Percentiles rank a stretch among this genome's conserved stretches.
phyloP scores from a whole-genome alignment of 1,139 yeast species.

The Debaryomyces nepalensis region DNA sequence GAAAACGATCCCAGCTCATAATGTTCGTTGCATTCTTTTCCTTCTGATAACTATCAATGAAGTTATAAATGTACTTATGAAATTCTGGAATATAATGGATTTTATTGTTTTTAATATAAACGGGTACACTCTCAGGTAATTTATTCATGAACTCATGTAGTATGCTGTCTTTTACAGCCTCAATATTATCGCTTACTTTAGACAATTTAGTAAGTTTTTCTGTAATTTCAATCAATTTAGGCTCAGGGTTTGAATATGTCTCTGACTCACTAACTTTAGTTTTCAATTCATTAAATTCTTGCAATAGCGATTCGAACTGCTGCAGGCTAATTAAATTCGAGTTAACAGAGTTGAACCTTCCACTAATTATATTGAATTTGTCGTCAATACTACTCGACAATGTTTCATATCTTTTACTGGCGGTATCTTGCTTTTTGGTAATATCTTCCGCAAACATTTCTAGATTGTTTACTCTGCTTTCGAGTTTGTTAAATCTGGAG shows the following conservation, averaged over 20 bases:
- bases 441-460: constrained; percentile 19
- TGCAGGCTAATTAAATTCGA: constrained; percentile 15
- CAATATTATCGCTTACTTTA: constrained; percentile 24
- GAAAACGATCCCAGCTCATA: constrained; percentile 29
- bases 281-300: constrained; percentile 17
- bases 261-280: constrained; percentile 5
- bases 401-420: constrained; percentile 22
- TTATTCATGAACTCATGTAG: constrained; percentile 26
- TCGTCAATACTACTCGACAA: constrained; percentile 20
- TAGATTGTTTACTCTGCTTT: constrained; percentile 24
- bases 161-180: constrained; percentile 26
- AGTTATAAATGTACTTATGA: constrained; percentile 40
- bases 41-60: constrained; percentile 35
- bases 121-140: constrained; percentile 40
- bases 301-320: constrained; percentile 17
- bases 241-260: constrained; percentile 14
- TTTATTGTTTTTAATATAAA: constrained; percentile 37
- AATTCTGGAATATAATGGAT: constrained; percentile 48
- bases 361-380: constrained; percentile 25
- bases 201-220: constrained; percentile 25
- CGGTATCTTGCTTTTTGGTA: constrained; percentile 21
- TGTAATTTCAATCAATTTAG: constrained; percentile 25
- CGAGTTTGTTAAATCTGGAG: constrained; percentile 24
- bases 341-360: constrained; percentile 23
- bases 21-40: constrained; percentile 16